Evolutionary conservation across 2,329 filamentous ascomycete genomes (phyloP), one percentile per base, ranked within the genome.

Genomic region (Ophiosphaerella herpotricha): DNA sequence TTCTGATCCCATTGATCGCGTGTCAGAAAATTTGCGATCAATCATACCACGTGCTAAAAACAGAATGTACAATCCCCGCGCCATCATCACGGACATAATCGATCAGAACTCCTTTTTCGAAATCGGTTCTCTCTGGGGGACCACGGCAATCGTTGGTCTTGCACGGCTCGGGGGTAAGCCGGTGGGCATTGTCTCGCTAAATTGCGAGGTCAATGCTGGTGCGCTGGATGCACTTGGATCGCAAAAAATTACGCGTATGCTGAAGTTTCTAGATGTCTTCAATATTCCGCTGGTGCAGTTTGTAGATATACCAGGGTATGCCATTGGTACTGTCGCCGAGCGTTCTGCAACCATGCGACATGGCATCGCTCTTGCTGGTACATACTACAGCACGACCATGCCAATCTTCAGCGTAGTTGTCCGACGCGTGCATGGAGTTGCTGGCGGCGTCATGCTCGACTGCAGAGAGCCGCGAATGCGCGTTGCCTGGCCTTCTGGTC

Each of bases 241-340:
- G 8, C 84, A 86, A 55, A 87, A 87, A 60, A 74, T 86, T 16
- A 81, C 79, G 0, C 74, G 82, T 2, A 78, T 85, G 66, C 70
- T 87, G 32, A 86, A 86, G 60, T 78, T 87, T 60, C 82, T 83
- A 54, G 85, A 87, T 60, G 77, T 86, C 37, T 85, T 87, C 75
- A 87, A 87, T 53, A 71, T 87, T 2, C 85, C 85, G 0, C 73
- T 86, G 4, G 50, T 87, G 7, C 85, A 87, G 61, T 86, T 87
- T 55, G 76, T 87, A 5, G 84, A 87, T 63, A 75, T 85, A 2
- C 84, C 73, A 1, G 73, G 85, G 1, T 87, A 86, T 55, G 83
- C 84, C 0, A 83, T 87, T 37, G 85, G 85, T 0, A 86, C 84
- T 0, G 77, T 82, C 0, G 84, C 85, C 2, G 85, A 87, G 66